Evolutionary conservation across 192 early-diverging fungal species (phyloP).

Genomic region (Chytriomyces hyalinus): DNA sequence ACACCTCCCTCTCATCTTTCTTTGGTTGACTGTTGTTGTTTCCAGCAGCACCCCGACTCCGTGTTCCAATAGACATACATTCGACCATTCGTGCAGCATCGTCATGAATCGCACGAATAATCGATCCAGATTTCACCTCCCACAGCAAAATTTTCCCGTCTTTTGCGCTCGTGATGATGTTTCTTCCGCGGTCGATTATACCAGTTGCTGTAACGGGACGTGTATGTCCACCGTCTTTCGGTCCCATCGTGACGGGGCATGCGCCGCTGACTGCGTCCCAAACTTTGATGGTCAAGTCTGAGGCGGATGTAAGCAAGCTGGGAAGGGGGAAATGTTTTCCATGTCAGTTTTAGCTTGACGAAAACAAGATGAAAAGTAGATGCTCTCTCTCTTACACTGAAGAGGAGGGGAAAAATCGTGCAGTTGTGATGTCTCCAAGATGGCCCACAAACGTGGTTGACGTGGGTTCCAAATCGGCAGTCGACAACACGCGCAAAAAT

Average conservation of each 20-base stretch:
- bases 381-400: conserved; percentile 2
- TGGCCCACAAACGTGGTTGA: conserved; percentile 5
- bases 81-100: neutral
- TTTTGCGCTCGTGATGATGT: conserved; percentile 10
- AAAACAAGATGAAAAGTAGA: neutral
- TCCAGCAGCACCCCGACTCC: neutral
- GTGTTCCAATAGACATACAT: neutral
- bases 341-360: neutral
- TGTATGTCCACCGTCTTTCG: conserved; percentile 19
- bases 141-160: conserved; percentile 22
- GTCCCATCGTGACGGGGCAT: conserved; percentile 19
- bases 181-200: conserved; percentile 24
- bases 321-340: neutral
- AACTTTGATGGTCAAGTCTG: neutral
- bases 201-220: conserved; percentile 12
- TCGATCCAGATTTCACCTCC: conserved; percentile 21
- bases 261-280: conserved; percentile 16
- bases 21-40: neutral
- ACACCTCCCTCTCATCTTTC: conserved; percentile 16
- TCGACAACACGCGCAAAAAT: neutral
- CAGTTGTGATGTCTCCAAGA: conserved; percentile 26
- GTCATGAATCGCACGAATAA: conserved; percentile 20
- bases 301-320: conserved; percentile 27
- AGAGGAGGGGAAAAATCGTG: conserved; percentile 23
- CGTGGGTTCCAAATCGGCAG: neutral